Conservation (phyloP, 768 basidiomycete species). For the Xerocomellus dryophilus region DNA sequence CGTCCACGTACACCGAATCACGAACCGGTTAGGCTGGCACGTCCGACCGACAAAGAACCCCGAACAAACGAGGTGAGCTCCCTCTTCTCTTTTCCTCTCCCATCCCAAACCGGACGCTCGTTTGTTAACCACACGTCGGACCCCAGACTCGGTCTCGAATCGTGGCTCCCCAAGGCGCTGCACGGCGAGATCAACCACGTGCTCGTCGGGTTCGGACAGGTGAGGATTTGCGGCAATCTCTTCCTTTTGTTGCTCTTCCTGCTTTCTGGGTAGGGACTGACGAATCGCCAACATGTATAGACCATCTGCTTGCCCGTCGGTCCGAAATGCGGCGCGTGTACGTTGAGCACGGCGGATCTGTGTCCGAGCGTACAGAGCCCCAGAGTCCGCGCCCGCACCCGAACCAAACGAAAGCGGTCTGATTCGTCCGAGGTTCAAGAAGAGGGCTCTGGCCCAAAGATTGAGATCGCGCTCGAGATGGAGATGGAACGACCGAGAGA, state of each 20-base stretch:
- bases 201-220: slow-evolving; percentile 86
- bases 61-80: slow-evolving; percentile 79
- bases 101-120: neutral
- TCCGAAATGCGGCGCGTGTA: slow-evolving; percentile 64
- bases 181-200: slow-evolving; percentile 75
- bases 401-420: slow-evolving; percentile 13
- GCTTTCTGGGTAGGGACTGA: too few relatives aligned
- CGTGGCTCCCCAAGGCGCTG: slow-evolving; percentile 75
- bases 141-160: slow-evolving; percentile 68
- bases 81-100: neutral
- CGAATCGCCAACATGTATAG: too few relatives aligned
- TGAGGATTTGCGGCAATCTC: slow-evolving; percentile 19
- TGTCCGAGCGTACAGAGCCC: slow-evolving; percentile 65
- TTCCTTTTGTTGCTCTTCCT: too few relatives aligned
- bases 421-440: neutral
- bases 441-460: slow-evolving; percentile 31
- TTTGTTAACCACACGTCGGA: too few relatives aligned
- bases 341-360: slow-evolving; percentile 49
- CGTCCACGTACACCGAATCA: slow-evolving; percentile 93
- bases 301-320: slow-evolving; percentile 63
- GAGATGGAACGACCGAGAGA: slow-evolving; percentile 19
- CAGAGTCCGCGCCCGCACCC: slow-evolving; percentile 18
- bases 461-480: slow-evolving; percentile 31
- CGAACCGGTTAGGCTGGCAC: slow-evolving; percentile 93
- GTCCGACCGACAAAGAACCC: slow-evolving; percentile 77